Conservation (phyloP, 2,329 filamentous ascomycete genomes). For the Byssoonygena ceratinophila region DNA sequence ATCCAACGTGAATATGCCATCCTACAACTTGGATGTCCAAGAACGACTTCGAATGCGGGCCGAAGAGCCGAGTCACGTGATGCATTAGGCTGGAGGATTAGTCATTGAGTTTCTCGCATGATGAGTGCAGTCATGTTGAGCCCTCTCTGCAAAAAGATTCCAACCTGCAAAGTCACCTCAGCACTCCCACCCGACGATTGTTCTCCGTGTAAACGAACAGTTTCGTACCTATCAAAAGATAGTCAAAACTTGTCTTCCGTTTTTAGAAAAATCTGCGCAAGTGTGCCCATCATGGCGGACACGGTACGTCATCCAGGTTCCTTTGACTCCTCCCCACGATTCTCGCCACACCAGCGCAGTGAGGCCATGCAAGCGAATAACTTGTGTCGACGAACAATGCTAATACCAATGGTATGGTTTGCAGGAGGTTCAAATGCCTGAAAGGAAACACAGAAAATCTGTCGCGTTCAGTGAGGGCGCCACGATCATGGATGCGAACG, state of each 20-base stretch:
- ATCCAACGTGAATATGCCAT: too few relatives aligned
- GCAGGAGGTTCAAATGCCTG: constrained; percentile 31
- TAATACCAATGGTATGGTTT: constrained; percentile 21
- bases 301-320: constrained; percentile 37
- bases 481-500: constrained; percentile 80
- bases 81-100: not conserved
- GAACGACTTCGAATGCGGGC: not conserved
- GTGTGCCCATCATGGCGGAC: constrained; percentile 31
- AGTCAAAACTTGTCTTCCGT: not conserved
- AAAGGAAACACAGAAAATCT: constrained; percentile 68
- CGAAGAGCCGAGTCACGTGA: not conserved
- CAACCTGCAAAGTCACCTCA: not conserved
- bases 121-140: not conserved
- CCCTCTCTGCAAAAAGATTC: not conserved
- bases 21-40: too few relatives aligned
- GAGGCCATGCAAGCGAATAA: not conserved
- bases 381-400: not conserved
- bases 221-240: not conserved
- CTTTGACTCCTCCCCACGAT: constrained; percentile 24
- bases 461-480: constrained; percentile 86
- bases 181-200: not conserved
- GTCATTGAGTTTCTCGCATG: constrained; percentile 6
- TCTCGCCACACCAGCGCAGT: constrained; percentile 10
- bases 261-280: not conserved
- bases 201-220: not conserved